phyloP scores from a whole-genome alignment of 495 filamentous ascomycete genomes.

The Emericellopsis terricola region DNA sequence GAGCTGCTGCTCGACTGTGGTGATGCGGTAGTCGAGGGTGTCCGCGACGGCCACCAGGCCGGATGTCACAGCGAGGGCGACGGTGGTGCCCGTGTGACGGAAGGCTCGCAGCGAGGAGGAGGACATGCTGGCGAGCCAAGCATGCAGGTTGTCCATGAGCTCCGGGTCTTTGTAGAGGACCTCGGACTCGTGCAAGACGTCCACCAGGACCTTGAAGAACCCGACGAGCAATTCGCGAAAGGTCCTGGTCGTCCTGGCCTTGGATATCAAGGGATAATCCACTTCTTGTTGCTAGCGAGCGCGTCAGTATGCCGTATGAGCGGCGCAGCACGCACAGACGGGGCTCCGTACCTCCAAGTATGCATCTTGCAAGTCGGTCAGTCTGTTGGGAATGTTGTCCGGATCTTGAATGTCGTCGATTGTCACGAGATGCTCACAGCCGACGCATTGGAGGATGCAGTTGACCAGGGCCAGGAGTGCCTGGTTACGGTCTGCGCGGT shows the following conservation, averaged over 20 bases:
- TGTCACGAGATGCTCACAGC: slow-evolving; percentile 56
- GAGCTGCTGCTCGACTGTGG: slow-evolving; percentile 65
- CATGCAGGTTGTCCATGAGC: slow-evolving; percentile 66
- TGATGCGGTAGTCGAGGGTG: slow-evolving; percentile 41
- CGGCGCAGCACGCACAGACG: not conserved
- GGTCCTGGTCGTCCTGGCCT: slow-evolving; percentile 44
- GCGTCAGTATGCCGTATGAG: slow-evolving; percentile 4
- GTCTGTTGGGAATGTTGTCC: slow-evolving; percentile 50
- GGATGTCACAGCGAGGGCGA: slow-evolving; percentile 55
- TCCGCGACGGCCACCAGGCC: slow-evolving; percentile 52
- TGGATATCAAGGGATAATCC: slow-evolving; percentile 87
- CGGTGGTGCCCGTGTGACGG: slow-evolving; percentile 76
- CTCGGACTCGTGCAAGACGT: slow-evolving; percentile 54
- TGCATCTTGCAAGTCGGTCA: slow-evolving; percentile 64
- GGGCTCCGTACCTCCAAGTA: slow-evolving; percentile 42
- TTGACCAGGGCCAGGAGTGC: slow-evolving; percentile 76
- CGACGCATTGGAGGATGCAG: slow-evolving; percentile 67
- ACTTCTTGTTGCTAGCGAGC: slow-evolving; percentile 43
- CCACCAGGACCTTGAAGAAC: slow-evolving; percentile 60
- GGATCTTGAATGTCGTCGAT: slow-evolving; percentile 69
- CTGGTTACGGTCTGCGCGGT: slow-evolving; percentile 43
- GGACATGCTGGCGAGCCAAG: slow-evolving; percentile 77
- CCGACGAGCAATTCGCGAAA: slow-evolving; percentile 61
- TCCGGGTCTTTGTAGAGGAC: slow-evolving; percentile 54
- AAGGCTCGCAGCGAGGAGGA: slow-evolving; percentile 71